Percentiles rank a stretch among this genome's conserved stretches.
Evolutionary conservation across 176 grass and related monocot species (phyloP).

Genomic region (Phoenix dactylifera): DNA sequence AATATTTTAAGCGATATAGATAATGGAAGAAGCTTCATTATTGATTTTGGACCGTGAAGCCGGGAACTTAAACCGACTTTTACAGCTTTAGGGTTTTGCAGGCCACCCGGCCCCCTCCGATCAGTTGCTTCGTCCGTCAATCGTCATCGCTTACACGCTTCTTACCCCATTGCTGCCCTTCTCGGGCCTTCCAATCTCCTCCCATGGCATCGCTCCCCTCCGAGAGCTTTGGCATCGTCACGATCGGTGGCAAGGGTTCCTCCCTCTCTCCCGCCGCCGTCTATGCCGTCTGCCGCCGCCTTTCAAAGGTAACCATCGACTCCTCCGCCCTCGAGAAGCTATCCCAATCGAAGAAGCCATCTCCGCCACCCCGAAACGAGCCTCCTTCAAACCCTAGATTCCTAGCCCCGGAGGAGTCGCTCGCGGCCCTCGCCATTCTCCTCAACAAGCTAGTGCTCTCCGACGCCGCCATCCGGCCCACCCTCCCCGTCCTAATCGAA

Average conservation of each 20-base stretch:
- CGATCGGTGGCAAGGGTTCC: conserved; percentile 62
- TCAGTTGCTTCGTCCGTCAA: no score
- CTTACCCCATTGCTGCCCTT: no score
- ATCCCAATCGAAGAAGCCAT: conserved; percentile 22
- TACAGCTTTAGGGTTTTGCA: no score
- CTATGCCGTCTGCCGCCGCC: conserved; percentile 41
- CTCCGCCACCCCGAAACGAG: conserved; percentile 10
- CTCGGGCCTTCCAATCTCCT: no score
- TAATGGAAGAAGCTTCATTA: no score
- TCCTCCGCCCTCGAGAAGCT: conserved; percentile 59
- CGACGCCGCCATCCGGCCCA: conserved; percentile 29
- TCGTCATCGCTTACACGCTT: no score
- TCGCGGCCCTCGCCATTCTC: conserved; percentile 53
- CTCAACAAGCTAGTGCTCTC: conserved; percentile 79
- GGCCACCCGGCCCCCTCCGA: no score
- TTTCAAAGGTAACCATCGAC: conserved; percentile 41
- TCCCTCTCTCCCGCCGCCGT: conserved; percentile 32
- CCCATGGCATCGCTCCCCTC: not conserved
- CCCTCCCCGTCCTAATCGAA: conserved; percentile 26
- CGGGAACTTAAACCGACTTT: no score
- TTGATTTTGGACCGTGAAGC: no score
- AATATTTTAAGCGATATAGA: no score
- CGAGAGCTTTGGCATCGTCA: conserved; percentile 34
- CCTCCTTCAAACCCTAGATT: conserved; percentile 9
- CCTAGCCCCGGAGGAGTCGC: conserved; percentile 32